Conservation (phyloP, 768 basidiomycete genomes). For the Tremella mesenterica region DNA sequence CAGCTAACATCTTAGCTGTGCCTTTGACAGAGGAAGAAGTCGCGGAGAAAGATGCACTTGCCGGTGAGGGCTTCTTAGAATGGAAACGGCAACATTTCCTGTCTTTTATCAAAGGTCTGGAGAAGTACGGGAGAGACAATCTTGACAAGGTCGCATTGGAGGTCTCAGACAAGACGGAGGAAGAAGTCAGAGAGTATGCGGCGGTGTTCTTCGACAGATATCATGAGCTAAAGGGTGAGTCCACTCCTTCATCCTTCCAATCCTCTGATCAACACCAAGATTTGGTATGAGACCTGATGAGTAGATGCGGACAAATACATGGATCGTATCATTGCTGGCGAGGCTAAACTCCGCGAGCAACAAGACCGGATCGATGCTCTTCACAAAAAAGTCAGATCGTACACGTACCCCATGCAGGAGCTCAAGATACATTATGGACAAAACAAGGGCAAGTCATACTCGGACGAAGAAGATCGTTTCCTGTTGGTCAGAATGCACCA, state of each 20-base stretch:
- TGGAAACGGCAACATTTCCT: constrained; percentile 94
- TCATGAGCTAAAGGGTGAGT: constrained; percentile 67
- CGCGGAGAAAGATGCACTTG: constrained; percentile 67
- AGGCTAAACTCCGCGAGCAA: constrained; percentile 70
- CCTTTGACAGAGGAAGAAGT: constrained; percentile 82
- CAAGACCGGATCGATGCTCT: constrained; percentile 66
- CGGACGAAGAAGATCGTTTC: constrained; percentile 94
- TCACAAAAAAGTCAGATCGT: constrained; percentile 69
- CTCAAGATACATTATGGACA: constrained; percentile 84
- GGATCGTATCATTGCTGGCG: constrained; percentile 77
- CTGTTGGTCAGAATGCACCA: constrained; percentile 78
- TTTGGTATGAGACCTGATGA: neutral
- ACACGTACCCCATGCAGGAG: constrained; percentile 90
- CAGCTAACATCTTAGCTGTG: constrained; percentile 54
- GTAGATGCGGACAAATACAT: constrained; percentile 71
- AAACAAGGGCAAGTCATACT: constrained; percentile 93
- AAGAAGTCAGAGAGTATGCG: constrained; percentile 70
- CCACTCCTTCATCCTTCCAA: neutral
- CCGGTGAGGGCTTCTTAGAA: constrained; percentile 69
- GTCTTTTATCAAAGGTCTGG: constrained; percentile 71
- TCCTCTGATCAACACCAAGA: neutral
- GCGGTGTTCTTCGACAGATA: constrained; percentile 80
- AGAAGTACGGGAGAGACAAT: constrained; percentile 61
- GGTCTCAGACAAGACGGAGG: constrained; percentile 67
- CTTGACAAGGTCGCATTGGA: constrained; percentile 58